Evolutionary conservation across 1,139 yeast genomes (phyloP).

Genomic region (Blastobotrys ciferrii): DNA sequence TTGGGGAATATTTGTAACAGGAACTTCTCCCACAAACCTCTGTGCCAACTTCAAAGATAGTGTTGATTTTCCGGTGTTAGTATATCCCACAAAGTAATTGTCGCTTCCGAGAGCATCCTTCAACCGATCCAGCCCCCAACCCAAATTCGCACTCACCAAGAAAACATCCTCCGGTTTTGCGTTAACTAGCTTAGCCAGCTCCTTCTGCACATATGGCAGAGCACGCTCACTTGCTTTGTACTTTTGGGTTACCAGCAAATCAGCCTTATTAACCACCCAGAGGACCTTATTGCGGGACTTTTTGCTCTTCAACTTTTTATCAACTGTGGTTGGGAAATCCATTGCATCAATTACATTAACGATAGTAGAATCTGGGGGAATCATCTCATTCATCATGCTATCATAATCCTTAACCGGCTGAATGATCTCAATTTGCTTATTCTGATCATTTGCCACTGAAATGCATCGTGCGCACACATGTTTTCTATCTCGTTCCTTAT

Average conservation of each 20-base stretch:
- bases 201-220: conserved; percentile 45
- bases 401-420: conserved; percentile 22
- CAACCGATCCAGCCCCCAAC: conserved; percentile 51
- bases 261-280: conserved; percentile 60
- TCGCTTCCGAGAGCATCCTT: conserved; percentile 41
- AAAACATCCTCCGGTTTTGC: conserved; percentile 49
- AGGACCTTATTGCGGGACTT: conserved; percentile 39
- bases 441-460: conserved; percentile 14
- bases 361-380: conserved; percentile 52
- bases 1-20: conserved; percentile 7
- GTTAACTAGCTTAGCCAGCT: conserved; percentile 43
- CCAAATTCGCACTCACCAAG: conserved; percentile 48
- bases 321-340: conserved; percentile 68
- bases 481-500: conserved; percentile 18
- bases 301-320: conserved; percentile 38
- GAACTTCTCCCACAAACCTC: conserved; percentile 15
- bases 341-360: conserved; percentile 61
- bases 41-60: conserved; percentile 33
- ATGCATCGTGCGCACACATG: conserved; percentile 23
- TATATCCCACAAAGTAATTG: conserved; percentile 65
- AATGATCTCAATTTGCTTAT: conserved; percentile 16
- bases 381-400: conserved; percentile 34
- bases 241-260: conserved; percentile 46
- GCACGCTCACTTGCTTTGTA: conserved; percentile 42
- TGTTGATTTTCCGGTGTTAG: conserved; percentile 76